phyloP scores from a whole-genome alignment of 2,329 filamentous ascomycete species.

The Exophiala lecanii-corni region DNA sequence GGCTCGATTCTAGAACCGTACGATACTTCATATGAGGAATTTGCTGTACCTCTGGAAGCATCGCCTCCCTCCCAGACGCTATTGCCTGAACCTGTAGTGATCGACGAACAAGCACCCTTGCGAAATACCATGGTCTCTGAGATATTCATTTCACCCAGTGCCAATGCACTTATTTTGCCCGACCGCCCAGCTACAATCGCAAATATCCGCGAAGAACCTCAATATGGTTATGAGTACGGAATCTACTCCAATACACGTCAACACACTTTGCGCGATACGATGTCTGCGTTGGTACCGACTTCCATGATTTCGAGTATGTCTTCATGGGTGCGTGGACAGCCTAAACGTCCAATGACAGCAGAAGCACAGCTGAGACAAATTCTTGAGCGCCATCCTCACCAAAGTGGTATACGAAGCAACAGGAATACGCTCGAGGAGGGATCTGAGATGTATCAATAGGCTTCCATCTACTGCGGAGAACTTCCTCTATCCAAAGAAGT shows the following conservation, averaged over 20 bases:
- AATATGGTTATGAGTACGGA: constrained; percentile 24
- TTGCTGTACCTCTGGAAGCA: too few relatives aligned
- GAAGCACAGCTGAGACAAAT: constrained; percentile 22
- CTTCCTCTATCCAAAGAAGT: too few relatives aligned
- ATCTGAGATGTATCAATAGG: constrained; percentile 12
- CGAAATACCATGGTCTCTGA: constrained; percentile 23
- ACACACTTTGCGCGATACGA: constrained; percentile 10
- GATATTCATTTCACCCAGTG: constrained; percentile 23
- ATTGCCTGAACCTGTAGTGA: background rate
- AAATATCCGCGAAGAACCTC: constrained; percentile 19
- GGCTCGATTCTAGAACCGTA: too few relatives aligned
- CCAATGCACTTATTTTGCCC: constrained; percentile 19
- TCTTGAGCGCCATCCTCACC: constrained; percentile 13
- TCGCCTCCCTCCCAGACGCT: background rate
- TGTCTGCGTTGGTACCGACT: constrained; percentile 12
- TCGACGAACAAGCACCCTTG: constrained; percentile 4
- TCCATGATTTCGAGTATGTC: constrained; percentile 11
- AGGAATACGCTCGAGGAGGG: constrained; percentile 1
- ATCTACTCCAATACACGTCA: constrained; percentile 14
- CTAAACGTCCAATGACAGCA: constrained; percentile 12
- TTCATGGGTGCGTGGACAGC: constrained; percentile 12
- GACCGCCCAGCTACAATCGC: constrained; percentile 20
- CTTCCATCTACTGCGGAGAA: too few relatives aligned
- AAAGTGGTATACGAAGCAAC: background rate
- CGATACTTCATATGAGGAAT: too few relatives aligned